phyloP scores from a whole-genome alignment of 495 filamentous ascomycete genomes.

The Barbatosphaeria neglecta region DNA sequence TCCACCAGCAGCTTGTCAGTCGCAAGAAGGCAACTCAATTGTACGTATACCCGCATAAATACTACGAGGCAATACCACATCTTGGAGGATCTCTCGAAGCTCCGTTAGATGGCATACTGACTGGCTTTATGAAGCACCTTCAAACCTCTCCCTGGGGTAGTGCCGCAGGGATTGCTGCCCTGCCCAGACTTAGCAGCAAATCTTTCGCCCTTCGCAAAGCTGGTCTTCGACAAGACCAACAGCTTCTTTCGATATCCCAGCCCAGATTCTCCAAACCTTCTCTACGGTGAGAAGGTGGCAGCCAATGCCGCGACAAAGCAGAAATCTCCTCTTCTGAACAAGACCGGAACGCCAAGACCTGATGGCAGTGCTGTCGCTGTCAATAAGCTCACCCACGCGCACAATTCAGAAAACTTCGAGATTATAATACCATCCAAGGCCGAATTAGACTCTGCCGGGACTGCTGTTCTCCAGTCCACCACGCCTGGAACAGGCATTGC shows the following conservation, averaged over 20 bases:
- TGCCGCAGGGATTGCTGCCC: slow-evolving; percentile 5
- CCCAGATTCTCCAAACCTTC: slow-evolving; percentile 12
- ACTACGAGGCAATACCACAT: no score
- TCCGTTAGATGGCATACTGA: not conserved
- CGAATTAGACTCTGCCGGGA: slow-evolving; percentile 10
- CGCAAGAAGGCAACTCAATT: slow-evolving; percentile 59
- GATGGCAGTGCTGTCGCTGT: slow-evolving; percentile 3
- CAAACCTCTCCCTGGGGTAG: slow-evolving; percentile 26
- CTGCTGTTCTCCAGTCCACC: not conserved
- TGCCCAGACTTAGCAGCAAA: slow-evolving; percentile 14
- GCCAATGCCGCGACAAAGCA: slow-evolving; percentile 7
- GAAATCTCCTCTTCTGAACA: slow-evolving; percentile 6
- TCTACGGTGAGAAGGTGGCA: slow-evolving; percentile 6
- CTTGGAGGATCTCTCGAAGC: no score
- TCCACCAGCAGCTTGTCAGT: slow-evolving; percentile 60
- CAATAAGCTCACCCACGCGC: slow-evolving; percentile 13
- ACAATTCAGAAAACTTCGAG: slow-evolving; percentile 18
- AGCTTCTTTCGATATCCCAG: slow-evolving; percentile 25
- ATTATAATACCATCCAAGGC: slow-evolving; percentile 21
- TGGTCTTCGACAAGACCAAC: slow-evolving; percentile 30
- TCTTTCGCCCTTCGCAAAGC: slow-evolving; percentile 30
- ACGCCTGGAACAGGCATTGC: no score
- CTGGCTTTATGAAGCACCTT: slow-evolving; percentile 48
- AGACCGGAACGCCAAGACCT: slow-evolving; percentile 10
- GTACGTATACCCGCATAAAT: no score